Base-by-base conservation (phyloP, 2,329 filamentous ascomycete genomes). In the Verticillium klebahnii region DNA sequence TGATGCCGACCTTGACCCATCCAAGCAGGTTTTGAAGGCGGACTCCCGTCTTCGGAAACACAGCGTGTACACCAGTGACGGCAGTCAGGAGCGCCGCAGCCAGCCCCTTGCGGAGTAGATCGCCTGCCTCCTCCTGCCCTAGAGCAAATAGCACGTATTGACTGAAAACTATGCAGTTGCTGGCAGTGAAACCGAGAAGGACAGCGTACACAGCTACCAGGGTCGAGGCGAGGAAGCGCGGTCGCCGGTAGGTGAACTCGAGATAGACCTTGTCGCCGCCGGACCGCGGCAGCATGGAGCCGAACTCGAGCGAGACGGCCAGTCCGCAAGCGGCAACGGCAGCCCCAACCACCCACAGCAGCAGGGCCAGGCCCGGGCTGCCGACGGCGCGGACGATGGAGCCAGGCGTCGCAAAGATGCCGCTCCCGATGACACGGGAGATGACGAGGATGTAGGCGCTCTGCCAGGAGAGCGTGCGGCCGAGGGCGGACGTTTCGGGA, bases 211-310 rank as follows among this genome's bases (percentile, higher is more conserved):
- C 80, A 0, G 87, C 86, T 14, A 90, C 77, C 17, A 91, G 70
- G 0, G 85, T 87, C 2, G 87, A 87, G 0, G 86, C 85, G 3
- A 91, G 78, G 64, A 89, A 87, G 6, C 82, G 80, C 1, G 89
- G 89, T 36, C 78, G 77, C 2, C 82, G 81, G 70, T 89, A 91
- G 0, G 86, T 86, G 70, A 87, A 89, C 71, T 91, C 88, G 55
- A 91, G 81, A 68, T 90, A 91, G 7, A 90, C 86, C 73, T 91
- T 91, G 31, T 84, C 78, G 29, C 88, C 89, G 7, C 89, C 89
- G 0, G 85, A 89, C 0, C 87, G 80, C 17, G 89, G 89, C 15
- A 91, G 75, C 87, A 90, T 90, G 67, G 83, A 88, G 0, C 89
- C 89, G 67, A 85, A 89, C 69, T 92, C 89, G 58, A 91, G 79